Evolutionary conservation across 331 rosid genomes (phyloP), one percentile per base, ranked within the genome.

Genomic region (Malus hybrid): DNA sequence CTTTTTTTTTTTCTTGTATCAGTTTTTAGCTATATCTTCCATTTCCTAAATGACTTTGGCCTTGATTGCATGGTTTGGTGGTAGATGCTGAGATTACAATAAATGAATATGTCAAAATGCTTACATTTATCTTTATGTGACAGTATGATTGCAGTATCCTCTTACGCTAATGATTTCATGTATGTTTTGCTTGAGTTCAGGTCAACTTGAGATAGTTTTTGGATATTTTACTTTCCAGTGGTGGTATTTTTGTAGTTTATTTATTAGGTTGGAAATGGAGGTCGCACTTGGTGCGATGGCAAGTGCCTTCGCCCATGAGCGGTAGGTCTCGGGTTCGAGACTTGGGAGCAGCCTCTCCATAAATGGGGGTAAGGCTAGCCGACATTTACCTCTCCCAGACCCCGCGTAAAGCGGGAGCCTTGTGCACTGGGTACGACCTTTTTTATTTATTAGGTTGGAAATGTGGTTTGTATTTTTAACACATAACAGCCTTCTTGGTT

Each of bases 1-100:
- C 34, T 3, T 13, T 24, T n/a, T 3, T 3, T 65, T 59, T 22
- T 70, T 54, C n/a, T 7, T 39, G n/a, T 10, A 65, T 50, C 57
- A 39, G 71, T 48, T 67, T 50, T 84, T 80, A 20, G 48, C 65
- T 63, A 36, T 57, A 5, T 61, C 5, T 76, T 73, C 46, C 39
- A 69, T 73, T 54, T 42, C 64, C 10, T 6, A 64, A 69, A 71
- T 57, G 13, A 71, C 28, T 59, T 69, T 75, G 42, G 62, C 61
- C 33, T 46, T 52, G 28, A 52, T 15, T 6, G 27, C 69, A 19
- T 73, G 28, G 31, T 69, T 69, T 48, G 5, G 57, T 28, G n/a
- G 22, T 61, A 60, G 18, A 10, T 61, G 60, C 46, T 6, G 52
- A 60, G 18, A 11, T 39, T 13, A 39, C 19, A 0, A 59, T 13